Evolutionary conservation across 1,284 basidiomycete species (phyloP), one percentile per base, ranked within the genome.

Genomic region (Ustilago vetiveriae): DNA sequence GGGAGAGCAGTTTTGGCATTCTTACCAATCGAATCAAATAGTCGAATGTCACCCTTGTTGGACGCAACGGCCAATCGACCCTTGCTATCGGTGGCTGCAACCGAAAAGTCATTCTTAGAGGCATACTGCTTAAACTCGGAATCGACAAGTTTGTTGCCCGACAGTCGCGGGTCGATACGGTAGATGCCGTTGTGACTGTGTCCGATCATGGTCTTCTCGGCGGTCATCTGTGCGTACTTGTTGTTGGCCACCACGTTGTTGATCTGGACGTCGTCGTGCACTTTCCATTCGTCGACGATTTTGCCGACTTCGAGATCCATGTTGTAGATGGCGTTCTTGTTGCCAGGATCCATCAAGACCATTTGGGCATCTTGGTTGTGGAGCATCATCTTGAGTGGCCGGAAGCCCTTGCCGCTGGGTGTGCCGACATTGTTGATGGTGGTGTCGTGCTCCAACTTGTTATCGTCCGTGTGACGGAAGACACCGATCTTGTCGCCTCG

Each of bases 1-100:
- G 95, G 93, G 42, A 98, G 84, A n/a, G 94, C 93, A 19, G 96
- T 98, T 88, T 98, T 99, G 30, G 96, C 96, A 77, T 94, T 98
- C 87, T 98, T 98, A 42, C 96, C 96, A 72, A 99, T 92, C 48
- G 89, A 86, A 82, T 99, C 96, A 77, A 95, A 99, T 48, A 99
- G 85, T 41, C 95, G 87, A 68, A 99, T 91, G 82, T 98, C 96
- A 62, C 96, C 96, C 85, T 97, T 98, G 84, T 93, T 91, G 74
- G 91, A 93, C 14, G 92, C 94, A 4, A 98, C 91, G 2, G 94
- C 96, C 49, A 99, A 85, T 80, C 91, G 90, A 22, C 96, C 95
- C 9, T 84, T 83, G 32, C 88, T 89, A 23, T 95, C 98, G 8
- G 96, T 98, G 4, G 92, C 86, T 22, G 97, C 89, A 8, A 92